Evolutionary conservation across 495 filamentous ascomycete genomes (phyloP), one percentile per base, ranked within the genome.

Genomic region (Cenococcum geophilum): DNA sequence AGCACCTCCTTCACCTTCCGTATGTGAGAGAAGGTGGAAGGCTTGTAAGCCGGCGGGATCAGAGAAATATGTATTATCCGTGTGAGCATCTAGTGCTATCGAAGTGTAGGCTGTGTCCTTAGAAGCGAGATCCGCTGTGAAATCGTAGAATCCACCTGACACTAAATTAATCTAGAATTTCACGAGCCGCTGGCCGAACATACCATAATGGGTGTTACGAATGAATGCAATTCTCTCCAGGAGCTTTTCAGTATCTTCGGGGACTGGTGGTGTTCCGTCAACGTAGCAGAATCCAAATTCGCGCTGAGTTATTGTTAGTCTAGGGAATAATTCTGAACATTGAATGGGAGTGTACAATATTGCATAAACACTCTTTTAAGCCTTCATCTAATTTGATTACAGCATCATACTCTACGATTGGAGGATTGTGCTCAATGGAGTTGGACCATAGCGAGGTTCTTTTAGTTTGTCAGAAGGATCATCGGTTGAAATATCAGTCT

Each of bases 31-130:
- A 4, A 96, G 76, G 64, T 97, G 92, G 71, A 97, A 93, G 5
- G 91, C 79, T 68, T 97, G 92, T 16, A 97, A 80, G 25, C 92
- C 89, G 11, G 88, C 85, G 0, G 92, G 92, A 48, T 96, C 91
- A 12, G 83, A 86, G 73, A 96, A 97, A 72, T 97, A 97, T 37
- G 91, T 95, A 22, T 82, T 96, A 73, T 97, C 92, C 4, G 92
- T 97, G 70, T 97, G 92, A 8, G 85, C 83, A 23, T 79, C 79
- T 0, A 97, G 78, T 6, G 82, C 80, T 55, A 92, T 76, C 59
- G 81, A 86, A 14, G 92, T 96, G 73, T 96, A 97, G n/a, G 92
- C 92, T 5, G 87, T 95, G 69, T 97, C 92, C 70, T 90, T 92
- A 69, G 82, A 86, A 22, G 88, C 83, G 18, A 96, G 80, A 71